These are phyloP conservation scores for Mercurialis annua DNA, from an alignment of 345 rosid genomes.

Conservation along the genomic window DNA sequence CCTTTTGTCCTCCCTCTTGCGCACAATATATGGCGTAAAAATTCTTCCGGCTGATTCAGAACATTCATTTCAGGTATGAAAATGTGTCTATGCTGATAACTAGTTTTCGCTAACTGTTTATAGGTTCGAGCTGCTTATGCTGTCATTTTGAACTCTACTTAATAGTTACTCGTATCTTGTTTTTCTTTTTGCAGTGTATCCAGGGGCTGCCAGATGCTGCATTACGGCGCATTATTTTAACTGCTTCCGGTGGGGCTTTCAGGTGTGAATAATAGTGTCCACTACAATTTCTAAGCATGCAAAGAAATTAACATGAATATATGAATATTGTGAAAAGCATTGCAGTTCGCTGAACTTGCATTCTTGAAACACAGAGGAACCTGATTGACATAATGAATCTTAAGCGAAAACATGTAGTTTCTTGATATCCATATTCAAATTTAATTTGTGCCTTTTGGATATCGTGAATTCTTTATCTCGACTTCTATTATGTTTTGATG, in stretches of 20 bases:
- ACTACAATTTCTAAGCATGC: constrained; percentile 15
- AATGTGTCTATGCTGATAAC: background rate
- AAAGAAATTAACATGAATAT: background rate
- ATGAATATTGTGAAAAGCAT: no score
- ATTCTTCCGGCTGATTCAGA: constrained; percentile 99
- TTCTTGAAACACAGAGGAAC: constrained; percentile 5
- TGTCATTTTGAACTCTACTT: background rate
- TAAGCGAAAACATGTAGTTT: background rate
- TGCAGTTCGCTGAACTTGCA: background rate
- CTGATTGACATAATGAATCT: background rate
- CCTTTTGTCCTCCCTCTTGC: constrained; percentile 97
- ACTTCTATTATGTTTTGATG: background rate
- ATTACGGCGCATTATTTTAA: constrained; percentile 75
- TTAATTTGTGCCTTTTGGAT: background rate
- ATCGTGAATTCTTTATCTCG: background rate
- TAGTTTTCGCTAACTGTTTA: background rate
- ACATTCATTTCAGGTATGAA: constrained; percentile 92
- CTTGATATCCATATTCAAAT: background rate
- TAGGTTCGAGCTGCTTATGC: background rate
- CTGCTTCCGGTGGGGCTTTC: constrained; percentile 99
- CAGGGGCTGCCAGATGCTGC: constrained; percentile 94
- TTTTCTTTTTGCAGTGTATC: constrained; percentile 75
- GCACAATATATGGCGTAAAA: constrained; percentile 76
- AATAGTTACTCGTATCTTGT: background rate
- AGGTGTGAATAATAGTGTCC: constrained; percentile 48